Base-by-base conservation (phyloP, 2,329 filamentous ascomycete species). In the Ustilaginoidea virens region DNA sequence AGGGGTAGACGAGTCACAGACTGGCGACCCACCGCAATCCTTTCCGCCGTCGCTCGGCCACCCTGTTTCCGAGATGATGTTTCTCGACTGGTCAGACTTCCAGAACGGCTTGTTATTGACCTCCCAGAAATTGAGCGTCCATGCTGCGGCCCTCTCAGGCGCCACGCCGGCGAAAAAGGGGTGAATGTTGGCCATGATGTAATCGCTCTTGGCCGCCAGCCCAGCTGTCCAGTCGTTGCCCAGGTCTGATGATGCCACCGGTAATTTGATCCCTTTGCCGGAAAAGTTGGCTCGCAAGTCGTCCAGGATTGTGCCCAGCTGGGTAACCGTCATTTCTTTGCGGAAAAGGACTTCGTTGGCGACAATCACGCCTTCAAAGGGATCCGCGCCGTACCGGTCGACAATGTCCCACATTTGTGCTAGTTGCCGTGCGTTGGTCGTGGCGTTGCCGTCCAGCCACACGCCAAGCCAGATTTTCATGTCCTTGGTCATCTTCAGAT, bases 181-280 rank as follows among this genome's bases (percentile, higher is more conserved):
- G 48, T 96, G 90, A 31, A 96, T 81, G 48, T 96, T 96, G 41
- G 82, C 79, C 86, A 96, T 94, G 53, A 96, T 74, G 44, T 81
- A 75, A 51, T 96, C 86, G 23, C 82, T 80, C 29, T 72, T 63
- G 4, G 56, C 42, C 0, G 79, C 80, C 12, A 96, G 68, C 2
- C 63, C 60, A 0, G 63, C 45, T 3, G 73, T 77, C 87, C 87
- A 96, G 44, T 87, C 79, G 44, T 90, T 77, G 16, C 87, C 87
- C 0, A 96, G 64, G 48, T 96, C 87, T 0, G 80, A 85, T 0
- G 83, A 92, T 1, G 85, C 81, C 9, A 96, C 71, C 0, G 80
- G 80, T 7, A 96, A 60, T 27, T 71, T 56, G 41, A 86, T 68
- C 12, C 64, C 63, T 45, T 71, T 69, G 19, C 58, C 53, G 2